These are phyloP conservation scores for Boechera divaricarpa DNA, from an alignment of 345 rosid genomes.

Conservation along the genomic window DNA sequence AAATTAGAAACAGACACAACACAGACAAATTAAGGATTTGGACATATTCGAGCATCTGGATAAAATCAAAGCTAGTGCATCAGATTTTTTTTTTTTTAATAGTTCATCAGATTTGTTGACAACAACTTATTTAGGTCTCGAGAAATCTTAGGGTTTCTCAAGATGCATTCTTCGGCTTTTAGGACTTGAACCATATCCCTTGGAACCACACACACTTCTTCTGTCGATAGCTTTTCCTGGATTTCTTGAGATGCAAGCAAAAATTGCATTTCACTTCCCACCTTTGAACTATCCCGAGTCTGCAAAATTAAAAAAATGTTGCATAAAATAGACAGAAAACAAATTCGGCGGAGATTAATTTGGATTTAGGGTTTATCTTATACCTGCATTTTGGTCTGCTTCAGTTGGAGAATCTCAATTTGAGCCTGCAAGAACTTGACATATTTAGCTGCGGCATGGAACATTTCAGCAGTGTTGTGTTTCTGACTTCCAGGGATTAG, in stretches of 20 bases:
- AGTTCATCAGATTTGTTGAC: background rate
- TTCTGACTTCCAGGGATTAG: conserved; percentile 80
- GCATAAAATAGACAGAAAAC: background rate
- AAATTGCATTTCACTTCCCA: conserved; percentile 31
- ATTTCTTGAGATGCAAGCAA: conserved; percentile 49
- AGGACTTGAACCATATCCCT: conserved; percentile 38
- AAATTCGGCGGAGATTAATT: background rate
- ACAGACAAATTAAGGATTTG: conserved; percentile 4
- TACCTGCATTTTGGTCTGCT: conserved; percentile 33
- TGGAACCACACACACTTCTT: conserved; percentile 55
- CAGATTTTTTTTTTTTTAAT: background rate
- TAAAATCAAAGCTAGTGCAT: conserved; percentile 6
- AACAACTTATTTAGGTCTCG: conserved; percentile 30
- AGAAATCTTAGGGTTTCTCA: conserved; percentile 33
- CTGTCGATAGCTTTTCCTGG: conserved; percentile 51
- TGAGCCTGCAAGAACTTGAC: conserved; percentile 83
- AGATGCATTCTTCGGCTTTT: conserved; percentile 23
- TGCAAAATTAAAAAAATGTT: conserved; percentile 5
- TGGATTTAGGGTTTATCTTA: background rate
- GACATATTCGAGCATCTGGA: background rate
- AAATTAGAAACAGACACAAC: conserved; percentile 9
- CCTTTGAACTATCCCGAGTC: background rate
- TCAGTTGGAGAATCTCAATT: conserved; percentile 52
- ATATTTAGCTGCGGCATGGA: conserved; percentile 77
- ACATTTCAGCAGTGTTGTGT: conserved; percentile 89